Evolutionary conservation across 306 rosid species (phyloP).

Genomic region (Hippophae gyantsensis): DNA sequence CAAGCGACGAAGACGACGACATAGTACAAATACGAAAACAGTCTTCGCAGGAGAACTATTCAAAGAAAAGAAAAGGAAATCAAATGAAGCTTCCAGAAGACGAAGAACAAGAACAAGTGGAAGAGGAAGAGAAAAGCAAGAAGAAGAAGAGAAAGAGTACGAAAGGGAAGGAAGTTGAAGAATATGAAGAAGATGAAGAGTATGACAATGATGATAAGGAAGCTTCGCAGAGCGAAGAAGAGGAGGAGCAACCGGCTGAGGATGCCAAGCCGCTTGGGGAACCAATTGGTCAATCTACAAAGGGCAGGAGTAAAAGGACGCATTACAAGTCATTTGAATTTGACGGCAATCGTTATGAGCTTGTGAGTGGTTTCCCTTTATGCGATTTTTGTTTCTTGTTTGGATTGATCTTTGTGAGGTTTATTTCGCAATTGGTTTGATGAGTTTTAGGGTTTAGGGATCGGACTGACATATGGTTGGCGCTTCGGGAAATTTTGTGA

Average conservation of each 20-base stretch:
- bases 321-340: conserved; percentile 66
- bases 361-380: conserved; percentile 31
- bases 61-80: conserved; percentile 39
- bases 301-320: conserved; percentile 55
- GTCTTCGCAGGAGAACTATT: conserved; percentile 17
- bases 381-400: neutral
- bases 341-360: conserved; percentile 61
- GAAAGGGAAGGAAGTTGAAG: neutral
- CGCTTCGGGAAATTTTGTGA: no score
- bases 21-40: conserved; percentile 17
- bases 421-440: neutral
- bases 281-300: conserved; percentile 52
- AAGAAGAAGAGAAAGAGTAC: conserved; percentile 8
- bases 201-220: no score
- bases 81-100: conserved; percentile 31
- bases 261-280: conserved; percentile 56
- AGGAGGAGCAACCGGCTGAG: conserved; percentile 34
- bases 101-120: neutral
- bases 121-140: conserved; percentile 3
- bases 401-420: neutral
- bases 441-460: neutral
- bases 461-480: no score
- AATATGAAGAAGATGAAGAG: neutral
- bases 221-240: neutral
- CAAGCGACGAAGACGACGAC: conserved; percentile 80